phyloP scores from a whole-genome alignment of 2,329 filamentous ascomycete species.

The Periconia sp. region DNA sequence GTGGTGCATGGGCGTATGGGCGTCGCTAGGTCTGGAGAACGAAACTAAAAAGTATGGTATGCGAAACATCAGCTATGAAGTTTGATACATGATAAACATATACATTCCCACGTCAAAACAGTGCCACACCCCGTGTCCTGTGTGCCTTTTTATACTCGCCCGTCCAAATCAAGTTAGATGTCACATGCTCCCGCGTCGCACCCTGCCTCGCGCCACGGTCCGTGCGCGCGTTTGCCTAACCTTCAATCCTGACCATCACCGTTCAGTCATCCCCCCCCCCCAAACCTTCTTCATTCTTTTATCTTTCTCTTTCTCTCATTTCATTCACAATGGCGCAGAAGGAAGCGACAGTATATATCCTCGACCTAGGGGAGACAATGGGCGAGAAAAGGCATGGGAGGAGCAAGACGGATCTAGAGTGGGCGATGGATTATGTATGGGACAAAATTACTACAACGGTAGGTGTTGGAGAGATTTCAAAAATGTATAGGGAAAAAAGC shows the following conservation, averaged over 20 bases:
- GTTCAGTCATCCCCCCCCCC: not conserved
- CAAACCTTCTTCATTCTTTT: too few species aligned
- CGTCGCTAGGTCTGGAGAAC: too few species aligned
- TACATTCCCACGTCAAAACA: too few species aligned
- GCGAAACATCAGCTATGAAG: too few species aligned
- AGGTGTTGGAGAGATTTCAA: slow-evolving; percentile 41
- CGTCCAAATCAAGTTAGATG: not conserved
- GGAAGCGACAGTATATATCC: slow-evolving; percentile 88
- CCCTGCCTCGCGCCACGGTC: slow-evolving; percentile 10
- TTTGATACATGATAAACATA: too few species aligned
- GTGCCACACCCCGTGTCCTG: too few species aligned
- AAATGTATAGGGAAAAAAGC: not conserved
- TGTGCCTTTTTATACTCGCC: too few species aligned
- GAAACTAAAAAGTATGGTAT: too few species aligned
- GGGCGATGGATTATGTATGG: slow-evolving; percentile 91
- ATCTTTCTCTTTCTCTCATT: slow-evolving; percentile 5
- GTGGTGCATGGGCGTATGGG: not conserved
- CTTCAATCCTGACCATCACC: slow-evolving; percentile 12
- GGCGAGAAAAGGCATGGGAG: slow-evolving; percentile 73
- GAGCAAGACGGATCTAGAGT: slow-evolving; percentile 81
- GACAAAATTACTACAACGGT: slow-evolving; percentile 84
- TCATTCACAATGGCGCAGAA: slow-evolving; percentile 77
- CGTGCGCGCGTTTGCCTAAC: slow-evolving; percentile 36
- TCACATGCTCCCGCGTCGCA: slow-evolving; percentile 30
- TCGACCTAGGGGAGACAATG: slow-evolving; percentile 91